Conservation (phyloP, 108 stramenopile species). For the Nitzschia inconspicua region DNA sequence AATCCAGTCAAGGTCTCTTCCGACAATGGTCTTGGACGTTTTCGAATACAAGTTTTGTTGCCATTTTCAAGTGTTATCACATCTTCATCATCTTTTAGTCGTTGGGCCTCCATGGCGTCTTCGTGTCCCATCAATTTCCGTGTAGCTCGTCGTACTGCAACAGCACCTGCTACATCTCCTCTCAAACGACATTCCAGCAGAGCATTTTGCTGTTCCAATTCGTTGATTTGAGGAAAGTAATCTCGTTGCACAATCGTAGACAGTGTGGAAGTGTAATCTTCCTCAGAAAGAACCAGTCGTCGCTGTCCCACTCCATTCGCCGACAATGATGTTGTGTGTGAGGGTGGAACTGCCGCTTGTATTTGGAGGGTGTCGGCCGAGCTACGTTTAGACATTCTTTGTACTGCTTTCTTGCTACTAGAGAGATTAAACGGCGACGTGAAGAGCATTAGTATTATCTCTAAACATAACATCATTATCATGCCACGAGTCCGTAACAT, state of each 20-base stretch:
- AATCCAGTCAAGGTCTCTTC: slow-evolving; percentile 71
- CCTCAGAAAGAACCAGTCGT: slow-evolving; percentile 65
- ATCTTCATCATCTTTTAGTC: slow-evolving; percentile 26
- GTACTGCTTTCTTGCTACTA: too few relatives aligned
- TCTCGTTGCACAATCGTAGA: slow-evolving; percentile 66
- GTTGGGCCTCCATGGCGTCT: slow-evolving; percentile 29
- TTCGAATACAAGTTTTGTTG: slow-evolving; percentile 14
- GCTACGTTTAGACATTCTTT: too few relatives aligned
- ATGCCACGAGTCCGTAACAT: too few relatives aligned
- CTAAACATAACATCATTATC: too few relatives aligned
- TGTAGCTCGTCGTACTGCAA: slow-evolving; percentile 63
- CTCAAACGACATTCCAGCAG: slow-evolving; percentile 43
- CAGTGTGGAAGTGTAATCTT: slow-evolving; percentile 69
- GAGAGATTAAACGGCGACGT: too few relatives aligned
- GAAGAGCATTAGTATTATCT: too few relatives aligned
- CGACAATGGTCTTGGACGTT: slow-evolving; percentile 47
- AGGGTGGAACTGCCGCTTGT: too few relatives aligned
- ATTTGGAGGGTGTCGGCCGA: too few relatives aligned
- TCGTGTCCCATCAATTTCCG: slow-evolving; percentile 44
- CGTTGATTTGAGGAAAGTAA: slow-evolving; percentile 59
- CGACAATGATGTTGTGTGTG: too few relatives aligned
- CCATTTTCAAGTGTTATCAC: neutral
- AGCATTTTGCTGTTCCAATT: slow-evolving; percentile 46
- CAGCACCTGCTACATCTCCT: slow-evolving; percentile 62
- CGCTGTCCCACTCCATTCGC: slow-evolving; percentile 24